Evolutionary conservation across 805 yeast species (phyloP), one percentile per base, ranked within the genome.

Genomic region (Blastobotrys terrestris): DNA sequence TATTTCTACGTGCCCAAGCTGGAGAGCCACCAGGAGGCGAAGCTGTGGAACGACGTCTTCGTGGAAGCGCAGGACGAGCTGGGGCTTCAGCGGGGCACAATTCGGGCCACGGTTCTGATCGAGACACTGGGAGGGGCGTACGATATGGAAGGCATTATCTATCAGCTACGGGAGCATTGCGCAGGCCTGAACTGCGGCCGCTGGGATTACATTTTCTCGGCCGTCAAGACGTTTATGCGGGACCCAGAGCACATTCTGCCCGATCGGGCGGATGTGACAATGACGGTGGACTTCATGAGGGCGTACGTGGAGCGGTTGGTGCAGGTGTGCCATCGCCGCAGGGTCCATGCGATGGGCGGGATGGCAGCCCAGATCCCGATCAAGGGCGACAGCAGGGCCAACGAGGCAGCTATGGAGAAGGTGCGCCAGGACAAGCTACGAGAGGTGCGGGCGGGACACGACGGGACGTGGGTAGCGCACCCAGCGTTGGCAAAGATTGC

Each of bases 291-390:
- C 41, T 83, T 83, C 71, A 83, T 83, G 87, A 71, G 80, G 31
- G 71, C 83, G 20, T 83, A 83, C 64, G 87, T 83, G 58, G 77
- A 77, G 60, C 74, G 82, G 57, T 75, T 83, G 64, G 83, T 84
- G 61, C 71, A 82, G 72, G 82, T 87, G 53, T 79, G 85, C 65
- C 88, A 83, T 72, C 74, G 75, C 70, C 78, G 89, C 61, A 84
- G 84, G 57, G 87, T 83, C 44, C 87, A 83, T 64, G 88, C 88
- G 46, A 80, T 83, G 78, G 88, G 88, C 50, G 88, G 88, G 53
- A 83, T 83, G 88, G 87, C 87, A 54, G 88, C 88, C 14, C 86
- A 81, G 70, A 83, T 83, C 62, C 88, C 88, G 45, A 82, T 83
- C 73, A 83, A 83, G 74, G 73, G 75, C 52, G 87, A 83, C 60